Evolutionary conservation across 1,139 yeast genomes (phyloP).

Genomic region (Hanseniaspora uvarum): DNA sequence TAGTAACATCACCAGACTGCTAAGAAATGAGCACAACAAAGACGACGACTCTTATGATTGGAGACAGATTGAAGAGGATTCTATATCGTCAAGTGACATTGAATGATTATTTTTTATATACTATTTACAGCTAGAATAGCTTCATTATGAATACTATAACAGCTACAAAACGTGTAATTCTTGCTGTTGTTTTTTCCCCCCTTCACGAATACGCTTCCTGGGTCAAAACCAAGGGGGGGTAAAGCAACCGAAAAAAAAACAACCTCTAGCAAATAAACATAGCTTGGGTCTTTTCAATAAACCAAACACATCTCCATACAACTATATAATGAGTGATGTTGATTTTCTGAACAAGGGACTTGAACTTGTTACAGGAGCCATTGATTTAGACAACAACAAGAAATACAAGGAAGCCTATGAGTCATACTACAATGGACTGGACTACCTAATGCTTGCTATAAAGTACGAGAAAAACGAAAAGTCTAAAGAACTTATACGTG

Average conservation of each 20-base stretch:
- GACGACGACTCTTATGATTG: constrained; percentile 13
- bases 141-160: too few species aligned
- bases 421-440: constrained; percentile 83
- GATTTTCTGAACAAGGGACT: constrained; percentile 90
- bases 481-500: constrained; percentile 77
- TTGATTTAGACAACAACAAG: constrained; percentile 86
- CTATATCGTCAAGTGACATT: constrained; percentile 2
- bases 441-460: constrained; percentile 88
- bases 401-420: constrained; percentile 91
- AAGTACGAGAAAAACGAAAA: constrained; percentile 89
- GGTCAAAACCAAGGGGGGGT: too few species aligned
- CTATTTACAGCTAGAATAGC: too few species aligned
- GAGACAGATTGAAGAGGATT: constrained; percentile 13
- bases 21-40: not conserved
- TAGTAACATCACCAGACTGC: constrained; percentile 1
- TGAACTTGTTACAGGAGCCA: constrained; percentile 85
- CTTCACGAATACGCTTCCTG: too few species aligned
- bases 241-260: not conserved
- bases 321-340: constrained; percentile 42
- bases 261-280: too few species aligned
- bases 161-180: too few species aligned
- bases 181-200: not conserved
- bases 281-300: too few species aligned
- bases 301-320: not conserved
- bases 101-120: not conserved